These are phyloP conservation scores for Penicillium fimorum DNA, from an alignment of 495 filamentous ascomycete genomes.

Conservation along the genomic window DNA sequence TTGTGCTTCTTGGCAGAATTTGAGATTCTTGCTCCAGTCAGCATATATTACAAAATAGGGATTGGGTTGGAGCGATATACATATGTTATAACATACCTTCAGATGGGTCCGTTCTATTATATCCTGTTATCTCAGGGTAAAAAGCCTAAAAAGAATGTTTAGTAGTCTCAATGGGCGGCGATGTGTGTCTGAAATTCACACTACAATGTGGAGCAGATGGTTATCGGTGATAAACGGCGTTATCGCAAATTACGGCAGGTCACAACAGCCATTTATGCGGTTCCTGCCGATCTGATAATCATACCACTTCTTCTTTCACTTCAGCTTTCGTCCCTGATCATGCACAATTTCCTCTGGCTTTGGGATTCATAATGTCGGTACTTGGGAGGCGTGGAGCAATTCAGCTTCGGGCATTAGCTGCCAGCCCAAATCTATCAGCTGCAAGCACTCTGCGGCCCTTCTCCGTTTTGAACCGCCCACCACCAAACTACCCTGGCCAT, in stretches of 20 bases:
- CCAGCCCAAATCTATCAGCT: constrained; percentile 7
- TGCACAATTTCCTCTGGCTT: background rate
- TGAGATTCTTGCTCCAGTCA: constrained; percentile 1
- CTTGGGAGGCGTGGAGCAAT: constrained; percentile 27
- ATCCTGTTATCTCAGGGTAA: background rate
- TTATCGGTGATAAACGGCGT: constrained; percentile 28
- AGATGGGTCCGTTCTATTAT: background rate
- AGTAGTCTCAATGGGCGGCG: constrained; percentile 6
- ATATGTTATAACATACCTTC: background rate
- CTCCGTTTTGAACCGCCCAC: constrained; percentile 77
- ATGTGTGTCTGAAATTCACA: constrained; percentile 8
- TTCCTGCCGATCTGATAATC: constrained; percentile 26
- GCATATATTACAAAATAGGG: constrained; percentile 1
- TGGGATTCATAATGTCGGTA: constrained; percentile 33
- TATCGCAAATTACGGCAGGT: constrained; percentile 30
- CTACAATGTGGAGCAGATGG: constrained; percentile 8
- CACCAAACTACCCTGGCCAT: constrained; percentile 77
- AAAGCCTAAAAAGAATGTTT: background rate
- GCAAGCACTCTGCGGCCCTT: constrained; percentile 47
- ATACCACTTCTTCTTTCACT: constrained; percentile 28
- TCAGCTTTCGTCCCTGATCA: background rate
- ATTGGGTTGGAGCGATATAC: background rate
- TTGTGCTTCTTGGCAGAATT: background rate
- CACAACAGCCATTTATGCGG: constrained; percentile 20
- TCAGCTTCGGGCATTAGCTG: constrained; percentile 21